Conservation (phyloP, 2,329 filamentous ascomycete species). For the Aspergillus intermedius region DNA sequence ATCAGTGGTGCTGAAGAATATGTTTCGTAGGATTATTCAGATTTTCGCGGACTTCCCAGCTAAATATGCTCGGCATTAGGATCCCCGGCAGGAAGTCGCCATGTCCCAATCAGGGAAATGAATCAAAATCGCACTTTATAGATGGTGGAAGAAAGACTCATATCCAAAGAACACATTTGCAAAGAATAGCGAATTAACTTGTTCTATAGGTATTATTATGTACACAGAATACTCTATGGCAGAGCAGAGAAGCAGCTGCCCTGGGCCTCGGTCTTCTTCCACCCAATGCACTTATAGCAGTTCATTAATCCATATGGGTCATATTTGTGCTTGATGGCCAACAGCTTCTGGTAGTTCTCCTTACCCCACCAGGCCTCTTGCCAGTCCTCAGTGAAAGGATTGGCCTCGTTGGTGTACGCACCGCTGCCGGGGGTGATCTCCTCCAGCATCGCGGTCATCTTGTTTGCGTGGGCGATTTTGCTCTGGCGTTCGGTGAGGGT, state of each 20-base stretch:
- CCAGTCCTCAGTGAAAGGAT: slow-evolving; percentile 13
- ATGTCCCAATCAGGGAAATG: no score
- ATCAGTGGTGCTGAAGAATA: no score
- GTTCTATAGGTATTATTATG: not conserved
- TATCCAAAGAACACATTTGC: no score
- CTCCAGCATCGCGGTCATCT: slow-evolving; percentile 9
- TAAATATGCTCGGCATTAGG: no score
- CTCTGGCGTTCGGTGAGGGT: slow-evolving; percentile 7
- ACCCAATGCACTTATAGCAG: slow-evolving; percentile 15
- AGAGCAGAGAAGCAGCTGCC: slow-evolving; percentile 8
- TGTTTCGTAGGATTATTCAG: no score
- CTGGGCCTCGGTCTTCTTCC: slow-evolving; percentile 7
- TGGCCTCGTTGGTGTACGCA: slow-evolving; percentile 15
- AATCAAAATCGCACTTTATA: no score
- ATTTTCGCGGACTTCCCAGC: no score
- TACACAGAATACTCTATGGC: not conserved
- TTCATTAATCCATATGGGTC: slow-evolving; percentile 11
- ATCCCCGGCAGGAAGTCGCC: no score
- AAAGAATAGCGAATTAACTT: no score
- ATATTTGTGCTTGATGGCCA: slow-evolving; percentile 15
- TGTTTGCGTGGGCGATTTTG: slow-evolving; percentile 7
- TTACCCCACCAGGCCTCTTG: slow-evolving; percentile 15
- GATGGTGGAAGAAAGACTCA: no score
- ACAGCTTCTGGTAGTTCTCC: slow-evolving; percentile 13
- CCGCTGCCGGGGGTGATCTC: slow-evolving; percentile 12